A percentile compares a stretch with the other conserved stretches of the same genome.
These are phyloP conservation scores for Lasiodiplodia theobromae DNA, from an alignment of 2,329 filamentous ascomycete species.

Conservation along the genomic window DNA sequence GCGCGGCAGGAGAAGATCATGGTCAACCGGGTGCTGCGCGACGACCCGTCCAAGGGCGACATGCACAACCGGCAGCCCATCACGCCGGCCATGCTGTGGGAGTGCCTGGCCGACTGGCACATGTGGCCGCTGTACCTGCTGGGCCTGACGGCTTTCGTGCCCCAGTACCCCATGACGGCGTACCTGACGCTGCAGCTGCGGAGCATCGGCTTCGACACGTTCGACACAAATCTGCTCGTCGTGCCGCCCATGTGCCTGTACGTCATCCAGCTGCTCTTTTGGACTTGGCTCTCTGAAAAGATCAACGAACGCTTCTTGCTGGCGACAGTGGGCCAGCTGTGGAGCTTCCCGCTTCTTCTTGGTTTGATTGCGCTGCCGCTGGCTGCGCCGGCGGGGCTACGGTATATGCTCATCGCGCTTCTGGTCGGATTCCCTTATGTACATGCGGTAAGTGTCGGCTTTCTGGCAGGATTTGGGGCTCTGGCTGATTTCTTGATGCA, in stretches of 20 bases:
- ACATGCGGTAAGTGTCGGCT: constrained; percentile 50
- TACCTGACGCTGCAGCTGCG: constrained; percentile 51
- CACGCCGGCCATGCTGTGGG: constrained; percentile 54
- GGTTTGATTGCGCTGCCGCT: constrained; percentile 46
- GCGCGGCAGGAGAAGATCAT: constrained; percentile 73
- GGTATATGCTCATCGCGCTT: constrained; percentile 48
- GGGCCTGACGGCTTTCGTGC: constrained; percentile 50
- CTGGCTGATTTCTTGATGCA: not conserved
- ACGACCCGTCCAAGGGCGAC: constrained; percentile 62
- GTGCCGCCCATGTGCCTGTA: constrained; percentile 55
- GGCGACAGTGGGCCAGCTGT: constrained; percentile 50
- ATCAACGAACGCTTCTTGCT: constrained; percentile 61
- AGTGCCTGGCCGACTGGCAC: constrained; percentile 61
- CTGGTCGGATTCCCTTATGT: constrained; percentile 51
- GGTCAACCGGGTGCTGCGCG: constrained; percentile 67
- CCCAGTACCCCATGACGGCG: constrained; percentile 44
- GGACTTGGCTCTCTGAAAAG: constrained; percentile 58
- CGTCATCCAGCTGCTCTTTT: constrained; percentile 57
- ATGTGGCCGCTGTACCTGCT: constrained; percentile 64
- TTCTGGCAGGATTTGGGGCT: not conserved
- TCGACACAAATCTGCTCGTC: constrained; percentile 52
- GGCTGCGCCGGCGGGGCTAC: constrained; percentile 46
- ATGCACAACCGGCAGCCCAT: constrained; percentile 65
- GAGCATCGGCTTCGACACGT: constrained; percentile 49
- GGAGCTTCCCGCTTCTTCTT: constrained; percentile 51